Base-by-base conservation (phyloP, 352 stramenopile species). In the Globisporangium megalacanthum region DNA sequence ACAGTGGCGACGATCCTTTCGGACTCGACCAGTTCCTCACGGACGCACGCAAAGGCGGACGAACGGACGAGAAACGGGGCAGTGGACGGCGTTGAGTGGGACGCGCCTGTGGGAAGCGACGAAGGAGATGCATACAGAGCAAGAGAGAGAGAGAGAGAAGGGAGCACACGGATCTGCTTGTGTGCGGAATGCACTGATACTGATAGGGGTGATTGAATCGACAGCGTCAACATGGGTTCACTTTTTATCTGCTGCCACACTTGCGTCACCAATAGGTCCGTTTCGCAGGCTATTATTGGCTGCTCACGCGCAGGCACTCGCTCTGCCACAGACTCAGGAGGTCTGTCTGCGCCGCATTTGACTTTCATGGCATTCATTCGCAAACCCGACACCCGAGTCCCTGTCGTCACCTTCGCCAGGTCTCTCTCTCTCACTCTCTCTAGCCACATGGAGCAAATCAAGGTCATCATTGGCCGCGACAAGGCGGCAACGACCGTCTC, bases 11-110 rank as follows among this genome's bases (percentile, higher is more conserved):
- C 53, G 87, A 96, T 47, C 87, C 87, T 37, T 96, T 92, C 37
- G 85, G 83, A 17, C 62, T 96, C 31, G 87, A 94, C 55, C 77
- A 90, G 61, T 94, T 94, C 56, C 64, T 94, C 25, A 81, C 79
- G 13, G 82, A 94, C 37, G 84, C 84, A 10, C 77, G 84, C 29
- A 83, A 78, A 54, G 67, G 67, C 44, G 13, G 19, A 20, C 48
- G 52, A 22, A 63, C 68, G 20, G 61, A 73, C 31, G 42, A 60
- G 25, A 49, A 42, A 19, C 64, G 67, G 15, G 64, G 67, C 46
- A 67, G 71, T 58, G 62, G 62, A 46, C 70, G 66, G 13, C 73
- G 64, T 45, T 79, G 66, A 22, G 22, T 10, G 9, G 2, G 15
- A 25, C 35, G 35, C 7, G 35, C 35, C 1, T 9, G 7, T 13